phyloP scores from a whole-genome alignment of 345 rosid species.

The Reutealis trisperma region DNA sequence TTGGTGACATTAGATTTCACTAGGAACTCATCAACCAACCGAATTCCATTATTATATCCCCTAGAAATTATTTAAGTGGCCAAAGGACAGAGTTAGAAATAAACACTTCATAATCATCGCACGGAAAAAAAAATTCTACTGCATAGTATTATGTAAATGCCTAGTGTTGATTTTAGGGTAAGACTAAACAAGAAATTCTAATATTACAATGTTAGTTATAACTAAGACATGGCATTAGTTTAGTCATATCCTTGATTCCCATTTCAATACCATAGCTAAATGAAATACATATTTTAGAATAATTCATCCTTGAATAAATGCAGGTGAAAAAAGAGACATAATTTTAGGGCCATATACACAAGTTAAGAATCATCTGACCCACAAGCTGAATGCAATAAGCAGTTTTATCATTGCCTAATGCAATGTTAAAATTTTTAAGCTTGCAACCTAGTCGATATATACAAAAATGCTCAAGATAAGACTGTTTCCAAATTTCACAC shows the following conservation, averaged over 20 bases:
- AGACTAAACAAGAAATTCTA: background rate
- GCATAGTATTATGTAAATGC: background rate
- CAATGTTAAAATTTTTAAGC: background rate
- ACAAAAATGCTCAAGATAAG: background rate
- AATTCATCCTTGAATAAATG: too few relatives aligned
- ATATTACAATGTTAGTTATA: background rate
- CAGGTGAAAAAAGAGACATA: too few relatives aligned
- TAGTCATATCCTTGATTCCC: background rate
- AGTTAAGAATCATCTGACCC: too few relatives aligned
- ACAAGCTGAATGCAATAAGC: background rate
- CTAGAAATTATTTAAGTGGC: constrained; percentile 38
- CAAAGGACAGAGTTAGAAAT: background rate
- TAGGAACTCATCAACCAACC: constrained; percentile 82
- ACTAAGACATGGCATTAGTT: background rate
- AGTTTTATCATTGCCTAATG: background rate
- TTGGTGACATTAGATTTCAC: constrained; percentile 86
- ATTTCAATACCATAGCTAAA: too few relatives aligned
- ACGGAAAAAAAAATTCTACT: background rate
- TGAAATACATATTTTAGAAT: background rate
- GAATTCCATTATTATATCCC: constrained; percentile 89
- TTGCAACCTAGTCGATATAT: background rate
- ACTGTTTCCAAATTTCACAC: background rate
- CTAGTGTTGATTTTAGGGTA: background rate
- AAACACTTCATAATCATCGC: background rate
- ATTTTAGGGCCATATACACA: too few relatives aligned